phyloP scores from a whole-genome alignment of 805 yeast species.

The Priceomyces medius region DNA sequence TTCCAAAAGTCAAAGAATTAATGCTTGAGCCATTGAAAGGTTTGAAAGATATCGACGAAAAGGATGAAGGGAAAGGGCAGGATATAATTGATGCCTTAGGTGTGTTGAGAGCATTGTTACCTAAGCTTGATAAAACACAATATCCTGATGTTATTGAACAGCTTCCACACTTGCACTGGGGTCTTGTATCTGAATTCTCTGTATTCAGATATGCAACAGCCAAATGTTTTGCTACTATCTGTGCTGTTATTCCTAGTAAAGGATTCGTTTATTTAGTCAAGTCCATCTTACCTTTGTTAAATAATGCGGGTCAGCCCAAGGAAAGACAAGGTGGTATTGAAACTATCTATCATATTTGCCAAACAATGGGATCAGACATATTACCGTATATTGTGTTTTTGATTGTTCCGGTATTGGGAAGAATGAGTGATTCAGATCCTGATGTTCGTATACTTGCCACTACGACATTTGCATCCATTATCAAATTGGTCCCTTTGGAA shows the following conservation, averaged over 20 bases:
- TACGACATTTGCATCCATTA: conserved; percentile 93
- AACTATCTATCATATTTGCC: conserved; percentile 79
- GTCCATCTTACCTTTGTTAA: conserved; percentile 72
- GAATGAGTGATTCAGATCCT: conserved; percentile 93
- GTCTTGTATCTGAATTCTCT: conserved; percentile 66
- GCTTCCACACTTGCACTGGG: conserved; percentile 46
- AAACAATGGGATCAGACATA: conserved; percentile 82
- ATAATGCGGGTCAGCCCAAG: conserved; percentile 65
- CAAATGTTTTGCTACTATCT: conserved; percentile 78
- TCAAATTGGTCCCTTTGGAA: conserved; percentile 92
- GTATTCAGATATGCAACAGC: conserved; percentile 90
- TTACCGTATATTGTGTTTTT: conserved; percentile 93
- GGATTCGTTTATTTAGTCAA: conserved; percentile 82
- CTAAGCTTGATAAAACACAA: conserved; percentile 52
- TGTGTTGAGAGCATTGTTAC: conserved; percentile 69
- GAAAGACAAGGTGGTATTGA: conserved; percentile 95
- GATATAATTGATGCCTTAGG: conserved; percentile 84
- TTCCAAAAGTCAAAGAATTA: conserved; percentile 64
- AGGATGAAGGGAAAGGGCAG: conserved; percentile 63
- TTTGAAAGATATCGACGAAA: conserved; percentile 27
- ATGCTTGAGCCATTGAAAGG: conserved; percentile 64
- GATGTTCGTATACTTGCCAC: conserved; percentile 91
- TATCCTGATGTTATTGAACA: conserved; percentile 48
- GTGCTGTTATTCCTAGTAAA: conserved; percentile 62
- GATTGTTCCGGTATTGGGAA: conserved; percentile 93